A percentile compares a stretch with the other conserved stretches of the same genome.
Conservation (phyloP, 345 rosid species). For the Isatis tinctoria region DNA sequence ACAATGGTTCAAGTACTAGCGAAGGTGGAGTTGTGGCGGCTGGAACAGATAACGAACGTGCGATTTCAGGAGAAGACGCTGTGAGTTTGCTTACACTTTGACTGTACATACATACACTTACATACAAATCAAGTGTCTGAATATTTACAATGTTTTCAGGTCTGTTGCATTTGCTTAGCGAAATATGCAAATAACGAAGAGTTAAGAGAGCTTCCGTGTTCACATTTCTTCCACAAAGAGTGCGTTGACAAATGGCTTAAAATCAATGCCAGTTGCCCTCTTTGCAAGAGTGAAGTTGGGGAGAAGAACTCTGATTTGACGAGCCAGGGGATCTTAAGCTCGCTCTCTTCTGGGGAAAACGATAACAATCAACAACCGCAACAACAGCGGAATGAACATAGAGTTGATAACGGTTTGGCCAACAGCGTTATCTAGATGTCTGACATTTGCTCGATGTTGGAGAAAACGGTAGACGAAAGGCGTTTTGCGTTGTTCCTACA, state of each 20-base stretch:
- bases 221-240: conserved; percentile 91
- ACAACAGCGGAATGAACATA: conserved; percentile 36
- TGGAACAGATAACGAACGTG: conserved; percentile 82
- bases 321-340: conserved; percentile 35
- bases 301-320: conserved; percentile 45
- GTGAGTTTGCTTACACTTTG: conserved; percentile 40
- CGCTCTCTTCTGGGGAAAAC: conserved; percentile 34
- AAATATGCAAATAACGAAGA: conserved; percentile 92
- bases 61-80: conserved; percentile 89
- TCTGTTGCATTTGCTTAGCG: conserved; percentile 95
- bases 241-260: conserved; percentile 97
- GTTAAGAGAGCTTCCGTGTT: conserved; percentile 83
- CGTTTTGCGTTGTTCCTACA: conserved; percentile 9
- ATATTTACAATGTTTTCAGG: conserved; percentile 37
- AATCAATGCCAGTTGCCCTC: conserved; percentile 90
- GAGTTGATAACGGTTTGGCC: conserved; percentile 36
- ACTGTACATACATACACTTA: not conserved
- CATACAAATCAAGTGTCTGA: conserved; percentile 4
- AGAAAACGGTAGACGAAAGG: not conserved
- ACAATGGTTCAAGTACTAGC: conserved; percentile 36
- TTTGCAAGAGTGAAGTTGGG: conserved; percentile 87
- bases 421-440: conserved; percentile 26
- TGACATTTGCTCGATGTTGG: conserved; percentile 1
- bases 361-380: conserved; percentile 26
- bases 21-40: conserved; percentile 93